Conservation (phyloP, 768 basidiomycete species). For the Rhodosporidiobolus sp. region DNA sequence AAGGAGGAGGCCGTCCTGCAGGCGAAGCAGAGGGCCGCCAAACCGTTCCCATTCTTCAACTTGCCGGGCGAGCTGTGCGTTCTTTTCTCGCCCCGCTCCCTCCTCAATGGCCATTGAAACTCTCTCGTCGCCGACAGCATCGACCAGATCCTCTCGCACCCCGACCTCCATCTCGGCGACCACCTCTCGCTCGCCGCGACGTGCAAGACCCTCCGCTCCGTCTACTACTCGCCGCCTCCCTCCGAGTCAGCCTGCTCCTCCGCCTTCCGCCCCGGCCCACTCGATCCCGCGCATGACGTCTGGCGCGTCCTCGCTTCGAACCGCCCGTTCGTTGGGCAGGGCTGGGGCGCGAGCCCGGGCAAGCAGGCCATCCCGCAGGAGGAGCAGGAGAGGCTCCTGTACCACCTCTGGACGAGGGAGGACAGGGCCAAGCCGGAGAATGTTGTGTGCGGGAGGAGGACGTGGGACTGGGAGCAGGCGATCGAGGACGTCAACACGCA, state of each 20-base stretch:
- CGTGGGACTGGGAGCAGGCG: constrained; percentile 14
- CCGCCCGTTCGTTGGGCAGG: background rate
- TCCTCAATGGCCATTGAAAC: background rate
- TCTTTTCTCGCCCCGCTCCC: background rate
- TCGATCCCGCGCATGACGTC: background rate
- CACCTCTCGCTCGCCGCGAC: constrained; percentile 25
- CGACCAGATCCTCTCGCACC: constrained; percentile 5
- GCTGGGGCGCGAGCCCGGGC: background rate
- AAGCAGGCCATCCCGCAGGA: background rate
- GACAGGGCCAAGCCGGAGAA: background rate
- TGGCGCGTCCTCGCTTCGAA: background rate
- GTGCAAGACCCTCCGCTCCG: constrained; percentile 16
- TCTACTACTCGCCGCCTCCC: constrained; percentile 14
- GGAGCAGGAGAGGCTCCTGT: background rate
- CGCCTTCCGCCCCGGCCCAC: too few species aligned
- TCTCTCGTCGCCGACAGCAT: constrained; percentile 4
- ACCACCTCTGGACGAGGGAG: constrained; percentile 10
- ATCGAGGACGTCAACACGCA: constrained; percentile 1
- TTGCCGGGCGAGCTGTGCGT: constrained; percentile 12
- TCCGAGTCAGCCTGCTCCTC: background rate
- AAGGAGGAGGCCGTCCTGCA: too few species aligned
- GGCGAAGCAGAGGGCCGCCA: background rate
- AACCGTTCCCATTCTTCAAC: background rate
- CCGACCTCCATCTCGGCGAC: constrained; percentile 7
- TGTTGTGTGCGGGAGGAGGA: background rate